Evolutionary conservation across 768 basidiomycete genomes (phyloP).

Genomic region (Psilocybe cubensis): DNA sequence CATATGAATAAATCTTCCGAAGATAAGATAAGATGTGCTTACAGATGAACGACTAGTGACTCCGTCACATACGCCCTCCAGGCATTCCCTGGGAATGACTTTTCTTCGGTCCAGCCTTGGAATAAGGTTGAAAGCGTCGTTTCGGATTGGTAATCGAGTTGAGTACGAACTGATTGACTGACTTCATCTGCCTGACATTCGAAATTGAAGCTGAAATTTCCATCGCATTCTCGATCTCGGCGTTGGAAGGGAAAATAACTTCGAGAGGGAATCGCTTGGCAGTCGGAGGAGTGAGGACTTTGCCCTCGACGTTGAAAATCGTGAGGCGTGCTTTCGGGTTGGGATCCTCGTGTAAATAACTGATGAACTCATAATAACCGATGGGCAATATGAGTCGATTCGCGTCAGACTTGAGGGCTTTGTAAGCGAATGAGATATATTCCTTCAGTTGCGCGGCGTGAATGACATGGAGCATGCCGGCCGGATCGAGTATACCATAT

Average conservation of each 20-base stretch:
- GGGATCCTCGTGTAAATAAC: background rate
- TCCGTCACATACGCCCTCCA: slow-evolving; percentile 7
- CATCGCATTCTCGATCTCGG: background rate
- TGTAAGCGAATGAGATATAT: background rate
- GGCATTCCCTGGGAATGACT: background rate
- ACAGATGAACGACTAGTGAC: no score
- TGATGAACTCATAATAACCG: background rate
- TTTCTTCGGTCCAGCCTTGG: background rate
- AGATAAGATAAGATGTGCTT: no score
- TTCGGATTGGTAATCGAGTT: background rate
- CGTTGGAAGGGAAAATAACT: background rate
- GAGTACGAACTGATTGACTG: background rate
- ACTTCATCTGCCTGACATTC: background rate
- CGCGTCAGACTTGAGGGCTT: background rate
- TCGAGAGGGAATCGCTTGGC: background rate
- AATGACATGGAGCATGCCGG: background rate
- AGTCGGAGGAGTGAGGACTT: background rate
- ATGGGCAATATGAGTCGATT: background rate
- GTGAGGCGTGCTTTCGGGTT: background rate
- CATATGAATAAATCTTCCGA: no score
- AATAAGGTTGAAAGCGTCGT: no score
- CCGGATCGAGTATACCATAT: background rate
- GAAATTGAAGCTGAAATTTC: background rate
- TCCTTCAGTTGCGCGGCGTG: background rate
- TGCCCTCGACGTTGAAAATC: background rate